Base-by-base conservation (phyloP, 495 filamentous ascomycete genomes). In the Friedmanniomyces endolithicus region DNA sequence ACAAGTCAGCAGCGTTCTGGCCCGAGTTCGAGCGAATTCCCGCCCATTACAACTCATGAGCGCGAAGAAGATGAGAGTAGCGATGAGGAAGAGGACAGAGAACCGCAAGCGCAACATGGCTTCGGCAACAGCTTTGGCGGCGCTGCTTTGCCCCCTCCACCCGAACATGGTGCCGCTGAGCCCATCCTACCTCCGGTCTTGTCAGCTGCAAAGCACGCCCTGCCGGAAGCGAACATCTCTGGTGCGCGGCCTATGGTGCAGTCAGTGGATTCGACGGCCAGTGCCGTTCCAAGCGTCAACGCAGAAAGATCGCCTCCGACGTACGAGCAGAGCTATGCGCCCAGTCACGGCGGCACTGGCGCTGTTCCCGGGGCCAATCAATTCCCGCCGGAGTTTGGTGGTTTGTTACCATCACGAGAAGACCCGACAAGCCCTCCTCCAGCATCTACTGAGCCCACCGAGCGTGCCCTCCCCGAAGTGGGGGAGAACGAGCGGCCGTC, bases 91-190 rank as follows among this genome's bases (percentile, higher is more conserved):
- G 83, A 75, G 53, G 88, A 90, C 6, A 7, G 12, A 47, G 7
- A 47, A 23, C 7, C 6, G 27, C 27, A 6, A 33, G 88, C 84
- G 55, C 87, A 86, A 39, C 82, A 74, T 43, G 86, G 90, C 0
- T 98, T 97, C 64, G 90, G 90, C 53, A 90, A 98, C 65, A 83
- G 95, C 63, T 96, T 97, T 62, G 16, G 24, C 29, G 47, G 25
- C 20, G 82, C 86, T 2, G 79, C 86, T 44, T 76, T 75, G 17
- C 85, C 82, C 23, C 84, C 88, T 19, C 70, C 69, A 19, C 75
- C 78, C 20, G 27, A 53, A 6, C 16, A 41, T 17, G 53, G 29
- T 12, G 22, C 27, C 20, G 46, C 40, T 35, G 46, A 47, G 39
- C 8, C 41, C 12, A 22, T 24, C 0, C 27, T 9, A 3, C 2